Percentiles rank a stretch among this genome's conserved stretches.
Conservation (phyloP, 1,284 basidiomycete genomes). For the Cutaneotrichosporon cavernicola region DNA sequence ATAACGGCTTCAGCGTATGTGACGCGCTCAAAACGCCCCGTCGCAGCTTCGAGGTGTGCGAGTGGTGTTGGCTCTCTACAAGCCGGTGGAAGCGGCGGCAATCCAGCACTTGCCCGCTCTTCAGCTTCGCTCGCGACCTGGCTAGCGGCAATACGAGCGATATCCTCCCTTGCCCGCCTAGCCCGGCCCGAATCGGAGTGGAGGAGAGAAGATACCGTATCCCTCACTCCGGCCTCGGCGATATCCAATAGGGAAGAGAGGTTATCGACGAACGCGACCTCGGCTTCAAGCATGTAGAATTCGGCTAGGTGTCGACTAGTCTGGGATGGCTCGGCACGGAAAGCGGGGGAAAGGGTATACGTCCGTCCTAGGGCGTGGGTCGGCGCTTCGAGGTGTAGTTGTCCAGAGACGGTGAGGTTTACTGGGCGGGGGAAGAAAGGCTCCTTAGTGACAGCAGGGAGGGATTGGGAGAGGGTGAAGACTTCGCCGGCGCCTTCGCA, state of each 20-base stretch:
- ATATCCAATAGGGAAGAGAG: slow-evolving; percentile 64
- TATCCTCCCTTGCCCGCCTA: slow-evolving; percentile 32
- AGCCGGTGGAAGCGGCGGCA: neutral
- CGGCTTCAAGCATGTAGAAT: slow-evolving; percentile 99
- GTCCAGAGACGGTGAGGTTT: slow-evolving; percentile 91
- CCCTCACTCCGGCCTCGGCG: slow-evolving; percentile 62
- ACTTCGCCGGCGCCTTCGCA: slow-evolving; percentile 98
- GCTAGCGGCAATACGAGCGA: slow-evolving; percentile 16
- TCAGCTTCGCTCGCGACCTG: slow-evolving; percentile 2
- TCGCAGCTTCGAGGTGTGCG: slow-evolving; percentile 30
- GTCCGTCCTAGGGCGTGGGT: slow-evolving; percentile 74
- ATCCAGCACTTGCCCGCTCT: neutral
- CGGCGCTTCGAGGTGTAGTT: slow-evolving; percentile 91
- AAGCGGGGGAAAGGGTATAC: slow-evolving; percentile 87
- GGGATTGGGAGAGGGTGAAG: slow-evolving; percentile 62
- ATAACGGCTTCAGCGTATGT: slow-evolving; percentile 75
- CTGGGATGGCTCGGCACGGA: slow-evolving; percentile 84
- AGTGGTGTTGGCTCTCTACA: slow-evolving; percentile 17
- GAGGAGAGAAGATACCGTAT: slow-evolving; percentile 30
- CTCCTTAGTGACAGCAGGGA: slow-evolving; percentile 19
- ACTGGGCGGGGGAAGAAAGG: slow-evolving; percentile 57
- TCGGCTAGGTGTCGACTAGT: slow-evolving; percentile 93
- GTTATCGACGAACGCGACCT: slow-evolving; percentile 65
- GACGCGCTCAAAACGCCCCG: slow-evolving; percentile 59
- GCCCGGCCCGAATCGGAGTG: slow-evolving; percentile 22